Conservation (phyloP, 2,329 filamentous ascomycete species). For the Penicillium sp. region DNA sequence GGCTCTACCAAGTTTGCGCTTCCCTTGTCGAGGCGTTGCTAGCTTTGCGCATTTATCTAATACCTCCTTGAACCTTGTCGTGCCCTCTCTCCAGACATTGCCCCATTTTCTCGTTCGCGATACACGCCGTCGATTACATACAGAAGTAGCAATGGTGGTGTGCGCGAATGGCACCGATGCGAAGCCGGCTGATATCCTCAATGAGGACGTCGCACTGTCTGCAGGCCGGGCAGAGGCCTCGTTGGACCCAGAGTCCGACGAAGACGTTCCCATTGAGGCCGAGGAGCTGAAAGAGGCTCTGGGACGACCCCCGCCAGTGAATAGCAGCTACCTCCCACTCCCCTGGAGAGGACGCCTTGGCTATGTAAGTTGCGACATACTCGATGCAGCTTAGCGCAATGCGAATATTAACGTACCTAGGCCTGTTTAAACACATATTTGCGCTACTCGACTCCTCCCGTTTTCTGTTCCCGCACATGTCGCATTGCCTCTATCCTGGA, state of each 20-base stretch:
- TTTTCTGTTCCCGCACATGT: constrained; percentile 89
- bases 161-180: constrained; percentile 1
- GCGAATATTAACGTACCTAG: constrained; percentile 39
- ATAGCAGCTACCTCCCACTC: constrained; percentile 78
- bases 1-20: constrained; percentile 1
- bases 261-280: constrained; percentile 51
- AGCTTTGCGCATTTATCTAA: background rate
- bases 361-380: constrained; percentile 61
- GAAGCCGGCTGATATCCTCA: constrained; percentile 19
- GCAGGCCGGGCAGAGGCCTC: constrained; percentile 21
- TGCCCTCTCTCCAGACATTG: constrained; percentile 4
- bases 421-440: constrained; percentile 93
- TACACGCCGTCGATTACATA: background rate
- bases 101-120: constrained; percentile 1
- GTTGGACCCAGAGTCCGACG: constrained; percentile 56
- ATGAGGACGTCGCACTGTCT: constrained; percentile 13
- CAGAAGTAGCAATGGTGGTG: constrained; percentile 8
- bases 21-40: background rate
- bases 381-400: background rate
- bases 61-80: background rate
- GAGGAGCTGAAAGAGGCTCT: constrained; percentile 59
- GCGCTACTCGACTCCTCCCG: constrained; percentile 72
- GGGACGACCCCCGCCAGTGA: constrained; percentile 69
- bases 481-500: constrained; percentile 88
- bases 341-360: constrained; percentile 89